phyloP scores from a whole-genome alignment of 2,329 filamentous ascomycete genomes.

The Pestalotiopsis sp. region DNA sequence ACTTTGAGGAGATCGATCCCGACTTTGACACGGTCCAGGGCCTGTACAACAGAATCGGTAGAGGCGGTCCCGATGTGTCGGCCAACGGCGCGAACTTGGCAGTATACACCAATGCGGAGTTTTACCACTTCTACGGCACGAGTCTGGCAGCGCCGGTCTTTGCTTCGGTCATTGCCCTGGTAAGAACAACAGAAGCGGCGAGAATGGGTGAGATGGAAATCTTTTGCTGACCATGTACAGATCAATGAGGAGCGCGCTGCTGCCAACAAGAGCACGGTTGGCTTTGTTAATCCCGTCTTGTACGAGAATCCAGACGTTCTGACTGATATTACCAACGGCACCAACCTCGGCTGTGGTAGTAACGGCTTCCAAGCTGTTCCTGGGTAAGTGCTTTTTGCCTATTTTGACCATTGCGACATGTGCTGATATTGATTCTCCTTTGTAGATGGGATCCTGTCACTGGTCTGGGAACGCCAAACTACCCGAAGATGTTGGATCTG shows the following conservation, averaged over 20 bases:
- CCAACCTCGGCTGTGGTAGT: slow-evolving; percentile 30
- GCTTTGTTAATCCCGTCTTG: slow-evolving; percentile 39
- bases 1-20: slow-evolving; percentile 3
- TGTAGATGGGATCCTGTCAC: slow-evolving; percentile 29
- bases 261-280: slow-evolving; percentile 36
- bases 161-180: slow-evolving; percentile 56
- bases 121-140: slow-evolving; percentile 19
- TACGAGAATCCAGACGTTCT: slow-evolving; percentile 24
- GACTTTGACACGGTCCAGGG: slow-evolving; percentile 10
- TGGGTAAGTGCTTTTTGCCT: slow-evolving; percentile 15
- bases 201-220: not conserved
- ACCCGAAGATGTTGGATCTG: slow-evolving; percentile 25
- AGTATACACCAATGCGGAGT: slow-evolving; percentile 1
- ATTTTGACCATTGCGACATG: not conserved
- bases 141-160: slow-evolving; percentile 56
- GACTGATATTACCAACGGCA: slow-evolving; percentile 28
- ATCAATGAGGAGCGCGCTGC: slow-evolving; percentile 40
- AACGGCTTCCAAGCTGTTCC: slow-evolving; percentile 26
- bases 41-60: slow-evolving; percentile 10
- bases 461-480: slow-evolving; percentile 30
- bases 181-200: slow-evolving; percentile 27
- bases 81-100: slow-evolving; percentile 9
- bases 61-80: slow-evolving; percentile 12
- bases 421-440: not conserved
- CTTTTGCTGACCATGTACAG: not conserved